Percentiles rank a stretch among this genome's conserved stretches.
Conservation (phyloP, 2,329 filamentous ascomycete species). For the Monilinia aucupariae region DNA sequence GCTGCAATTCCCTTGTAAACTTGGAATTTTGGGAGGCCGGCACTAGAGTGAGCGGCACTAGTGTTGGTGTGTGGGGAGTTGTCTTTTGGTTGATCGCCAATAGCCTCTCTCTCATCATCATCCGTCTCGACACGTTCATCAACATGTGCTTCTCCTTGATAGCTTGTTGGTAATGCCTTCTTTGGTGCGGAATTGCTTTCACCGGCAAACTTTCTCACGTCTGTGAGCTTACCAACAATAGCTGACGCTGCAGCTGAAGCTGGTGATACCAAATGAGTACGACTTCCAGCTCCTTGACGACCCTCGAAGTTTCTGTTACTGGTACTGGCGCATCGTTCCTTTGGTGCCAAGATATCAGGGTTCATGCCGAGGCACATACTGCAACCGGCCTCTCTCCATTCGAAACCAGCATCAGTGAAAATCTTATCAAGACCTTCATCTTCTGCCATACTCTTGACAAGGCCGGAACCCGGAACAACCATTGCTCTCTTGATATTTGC, state of each 20-base stretch:
- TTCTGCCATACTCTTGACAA: slow-evolving; percentile 90
- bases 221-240: slow-evolving; percentile 83
- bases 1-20: slow-evolving; percentile 82
- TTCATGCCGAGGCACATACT: slow-evolving; percentile 99
- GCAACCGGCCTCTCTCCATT: slow-evolving; percentile 97
- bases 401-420: slow-evolving; percentile 86
- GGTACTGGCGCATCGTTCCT: slow-evolving; percentile 90
- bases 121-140: slow-evolving; percentile 50
- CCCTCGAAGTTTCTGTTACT: slow-evolving; percentile 98
- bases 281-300: slow-evolving; percentile 82
- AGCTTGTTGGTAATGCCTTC: slow-evolving; percentile 23
- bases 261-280: slow-evolving; percentile 94
- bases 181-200: slow-evolving; percentile 37
- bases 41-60: slow-evolving; percentile 43
- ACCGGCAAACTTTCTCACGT: slow-evolving; percentile 72
- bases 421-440: slow-evolving; percentile 88
- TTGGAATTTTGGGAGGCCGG: slow-evolving; percentile 67
- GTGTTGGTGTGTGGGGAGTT: slow-evolving; percentile 60
- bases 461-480: slow-evolving; percentile 91
- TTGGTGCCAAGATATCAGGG: slow-evolving; percentile 87
- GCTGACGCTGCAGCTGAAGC: slow-evolving; percentile 92
- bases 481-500: slow-evolving; percentile 87
- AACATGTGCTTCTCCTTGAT: slow-evolving; percentile 34
- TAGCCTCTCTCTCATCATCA: slow-evolving; percentile 48
- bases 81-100: slow-evolving; percentile 58